These are phyloP conservation scores for Chrysanthemum makinoi DNA, from an alignment of 129 eudicot species.

Conservation along the genomic window DNA sequence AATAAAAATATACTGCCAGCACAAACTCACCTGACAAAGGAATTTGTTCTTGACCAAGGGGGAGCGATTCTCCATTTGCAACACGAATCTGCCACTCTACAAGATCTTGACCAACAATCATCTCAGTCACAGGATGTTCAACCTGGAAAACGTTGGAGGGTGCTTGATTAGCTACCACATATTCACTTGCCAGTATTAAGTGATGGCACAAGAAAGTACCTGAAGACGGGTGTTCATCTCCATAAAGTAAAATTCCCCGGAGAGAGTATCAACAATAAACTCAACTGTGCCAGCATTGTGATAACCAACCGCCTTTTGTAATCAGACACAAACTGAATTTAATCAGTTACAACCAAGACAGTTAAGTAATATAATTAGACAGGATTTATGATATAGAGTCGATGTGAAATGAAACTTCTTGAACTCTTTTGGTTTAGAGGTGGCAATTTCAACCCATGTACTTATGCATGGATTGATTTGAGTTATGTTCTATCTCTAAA, in stretches of 20 bases:
- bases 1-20: constrained; percentile 11
- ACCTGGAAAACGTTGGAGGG: constrained; percentile 45
- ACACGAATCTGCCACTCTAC: constrained; percentile 99
- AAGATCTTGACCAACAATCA: constrained; percentile 98
- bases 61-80: constrained; percentile 96
- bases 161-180: constrained; percentile 10
- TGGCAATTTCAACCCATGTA: no score
- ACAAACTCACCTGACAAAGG: constrained; percentile 72
- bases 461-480: no score
- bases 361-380: neutral
- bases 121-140: constrained; percentile 99
- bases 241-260: constrained; percentile 93
- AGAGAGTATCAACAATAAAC: constrained; percentile 85
- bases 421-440: no score
- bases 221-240: constrained; percentile 99
- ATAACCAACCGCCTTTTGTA: constrained; percentile 81
- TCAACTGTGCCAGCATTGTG: constrained; percentile 97
- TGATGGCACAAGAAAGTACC: constrained; percentile 44
- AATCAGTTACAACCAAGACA: neutral
- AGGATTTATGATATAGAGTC: neutral
- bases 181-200: constrained; percentile 4
- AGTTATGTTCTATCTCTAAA: no score
- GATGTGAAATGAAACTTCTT: no score
- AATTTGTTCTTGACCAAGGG: constrained; percentile 69
- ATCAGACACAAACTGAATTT: constrained; percentile 19